phyloP scores from a whole-genome alignment of 352 stramenopile genomes.

The Lagenidium giganteum region DNA sequence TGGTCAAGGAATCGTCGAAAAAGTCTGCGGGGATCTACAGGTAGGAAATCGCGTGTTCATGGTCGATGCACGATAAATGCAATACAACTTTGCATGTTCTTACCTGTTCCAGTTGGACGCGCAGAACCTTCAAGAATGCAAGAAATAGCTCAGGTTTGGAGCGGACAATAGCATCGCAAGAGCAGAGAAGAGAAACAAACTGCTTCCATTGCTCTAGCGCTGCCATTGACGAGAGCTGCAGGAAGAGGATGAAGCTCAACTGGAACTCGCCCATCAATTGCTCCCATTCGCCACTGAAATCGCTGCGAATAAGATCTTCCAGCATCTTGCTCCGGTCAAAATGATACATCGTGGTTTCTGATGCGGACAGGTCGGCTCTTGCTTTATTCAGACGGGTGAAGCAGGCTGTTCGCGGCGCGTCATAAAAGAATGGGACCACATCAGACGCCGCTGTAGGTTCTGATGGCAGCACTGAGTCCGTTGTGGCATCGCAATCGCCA shows the following conservation, averaged over 20 bases:
- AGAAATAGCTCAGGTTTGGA: slow-evolving; percentile 38
- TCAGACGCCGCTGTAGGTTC: slow-evolving; percentile 5
- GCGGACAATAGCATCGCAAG: slow-evolving; percentile 43
- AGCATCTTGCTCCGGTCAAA: slow-evolving; percentile 62
- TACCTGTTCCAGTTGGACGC: slow-evolving; percentile 55
- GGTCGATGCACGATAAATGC: slow-evolving; percentile 11
- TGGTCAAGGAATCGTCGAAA: slow-evolving; percentile 58
- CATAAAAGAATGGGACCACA: slow-evolving; percentile 65
- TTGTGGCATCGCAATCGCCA: slow-evolving; percentile 48
- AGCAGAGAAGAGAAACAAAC: slow-evolving; percentile 60
- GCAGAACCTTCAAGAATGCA: slow-evolving; percentile 52
- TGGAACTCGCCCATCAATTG: slow-evolving; percentile 91
- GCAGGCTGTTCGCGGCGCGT: slow-evolving; percentile 62
- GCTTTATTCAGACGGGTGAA: slow-evolving; percentile 51
- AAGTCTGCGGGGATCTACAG: slow-evolving; percentile 59
- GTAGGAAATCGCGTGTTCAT: too few relatives aligned
- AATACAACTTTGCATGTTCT: slow-evolving; percentile 6
- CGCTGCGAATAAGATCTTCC: not conserved
- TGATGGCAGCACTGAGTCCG: too few relatives aligned
- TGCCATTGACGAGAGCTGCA: slow-evolving; percentile 90
- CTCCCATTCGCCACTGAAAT: slow-evolving; percentile 36
- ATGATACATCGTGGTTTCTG: slow-evolving; percentile 67
- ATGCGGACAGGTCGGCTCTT: slow-evolving; percentile 25
- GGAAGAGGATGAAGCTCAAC: slow-evolving; percentile 90
- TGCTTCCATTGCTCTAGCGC: slow-evolving; percentile 94